A percentile compares a stretch with the other conserved stretches of the same genome.
Evolutionary conservation across 1,139 yeast species (phyloP).

Genomic region (Eremothecium gossypii): DNA sequence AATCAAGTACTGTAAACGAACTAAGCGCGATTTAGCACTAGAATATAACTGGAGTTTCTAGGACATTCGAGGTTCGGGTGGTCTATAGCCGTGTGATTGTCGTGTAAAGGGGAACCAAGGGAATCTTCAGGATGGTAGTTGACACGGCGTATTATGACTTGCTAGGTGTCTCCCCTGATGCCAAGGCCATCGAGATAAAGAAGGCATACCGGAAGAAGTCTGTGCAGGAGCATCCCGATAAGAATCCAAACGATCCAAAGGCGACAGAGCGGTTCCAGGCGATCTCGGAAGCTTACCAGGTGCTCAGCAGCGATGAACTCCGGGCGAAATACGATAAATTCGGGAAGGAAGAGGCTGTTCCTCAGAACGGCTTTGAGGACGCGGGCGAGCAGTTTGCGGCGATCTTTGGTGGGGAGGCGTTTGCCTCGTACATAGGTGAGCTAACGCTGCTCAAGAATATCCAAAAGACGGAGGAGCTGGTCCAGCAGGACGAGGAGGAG

Average conservation of each 20-base stretch:
- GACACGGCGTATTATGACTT: constrained; percentile 82
- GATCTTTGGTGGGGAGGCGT: constrained; percentile 91
- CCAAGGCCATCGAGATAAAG: constrained; percentile 74
- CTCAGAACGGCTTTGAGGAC: constrained; percentile 79
- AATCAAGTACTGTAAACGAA: too few relatives aligned
- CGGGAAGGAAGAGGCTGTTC: constrained; percentile 79
- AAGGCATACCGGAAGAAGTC: constrained; percentile 88
- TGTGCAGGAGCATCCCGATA: constrained; percentile 82
- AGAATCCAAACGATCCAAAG: constrained; percentile 67
- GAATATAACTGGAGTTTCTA: too few relatives aligned
- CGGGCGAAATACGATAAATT: constrained; percentile 72
- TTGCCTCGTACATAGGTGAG: constrained; percentile 83
- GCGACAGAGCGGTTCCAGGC: constrained; percentile 60
- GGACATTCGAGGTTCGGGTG: too few relatives aligned
- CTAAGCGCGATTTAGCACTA: too few relatives aligned
- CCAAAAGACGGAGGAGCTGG: constrained; percentile 50
- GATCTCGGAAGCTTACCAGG: constrained; percentile 67
- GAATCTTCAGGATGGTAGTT: constrained; percentile 50
- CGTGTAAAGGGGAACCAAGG: too few relatives aligned
- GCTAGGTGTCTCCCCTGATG: constrained; percentile 53
- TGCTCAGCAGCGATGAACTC: constrained; percentile 63
- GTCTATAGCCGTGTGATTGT: too few relatives aligned
- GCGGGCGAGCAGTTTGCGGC: constrained; percentile 79
- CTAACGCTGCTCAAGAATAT: constrained; percentile 76
- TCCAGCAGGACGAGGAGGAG: constrained; percentile 34